These are phyloP conservation scores for Aspergillus udagawae DNA, from an alignment of 2,329 filamentous ascomycete species.

Conservation along the genomic window DNA sequence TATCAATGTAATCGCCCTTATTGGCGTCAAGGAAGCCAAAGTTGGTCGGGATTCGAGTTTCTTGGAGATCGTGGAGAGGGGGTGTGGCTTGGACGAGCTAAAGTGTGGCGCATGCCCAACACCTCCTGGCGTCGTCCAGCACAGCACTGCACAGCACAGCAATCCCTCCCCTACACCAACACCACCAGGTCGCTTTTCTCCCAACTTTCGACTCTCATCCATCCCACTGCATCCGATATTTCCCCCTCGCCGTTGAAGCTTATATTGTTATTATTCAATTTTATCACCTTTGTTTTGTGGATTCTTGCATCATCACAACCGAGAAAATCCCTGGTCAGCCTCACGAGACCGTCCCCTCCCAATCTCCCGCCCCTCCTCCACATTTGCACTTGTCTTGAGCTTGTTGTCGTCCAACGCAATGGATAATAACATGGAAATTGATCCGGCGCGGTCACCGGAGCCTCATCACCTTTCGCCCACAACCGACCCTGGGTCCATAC, in stretches of 20 bases:
- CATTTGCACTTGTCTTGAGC: constrained; percentile 15
- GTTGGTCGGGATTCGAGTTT: neutral
- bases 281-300: neutral
- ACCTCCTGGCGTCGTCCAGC: constrained; percentile 4
- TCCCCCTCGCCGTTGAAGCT: neutral
- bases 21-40: neutral
- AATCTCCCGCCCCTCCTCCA: constrained; percentile 20
- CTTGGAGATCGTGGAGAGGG: neutral
- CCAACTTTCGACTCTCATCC: constrained; percentile 1
- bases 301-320: constrained; percentile 3
- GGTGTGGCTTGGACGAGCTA: constrained; percentile 8
- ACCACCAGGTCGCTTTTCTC: neutral
- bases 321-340: constrained; percentile 17
- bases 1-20: neutral
- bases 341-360: constrained; percentile 34
- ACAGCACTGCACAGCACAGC: constrained; percentile 1
- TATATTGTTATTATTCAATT: neutral
- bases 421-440: constrained; percentile 97
- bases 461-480: constrained; percentile 70
- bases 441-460: constrained; percentile 81
- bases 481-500: constrained; percentile 82
- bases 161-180: constrained; percentile 10
- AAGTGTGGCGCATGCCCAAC: constrained; percentile 18
- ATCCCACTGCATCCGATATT: neutral
- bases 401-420: constrained; percentile 46